A percentile compares a stretch with the other conserved stretches of the same genome.
Evolutionary conservation across 495 filamentous ascomycete genomes (phyloP).

Genomic region (Lineolata rhizophorae): DNA sequence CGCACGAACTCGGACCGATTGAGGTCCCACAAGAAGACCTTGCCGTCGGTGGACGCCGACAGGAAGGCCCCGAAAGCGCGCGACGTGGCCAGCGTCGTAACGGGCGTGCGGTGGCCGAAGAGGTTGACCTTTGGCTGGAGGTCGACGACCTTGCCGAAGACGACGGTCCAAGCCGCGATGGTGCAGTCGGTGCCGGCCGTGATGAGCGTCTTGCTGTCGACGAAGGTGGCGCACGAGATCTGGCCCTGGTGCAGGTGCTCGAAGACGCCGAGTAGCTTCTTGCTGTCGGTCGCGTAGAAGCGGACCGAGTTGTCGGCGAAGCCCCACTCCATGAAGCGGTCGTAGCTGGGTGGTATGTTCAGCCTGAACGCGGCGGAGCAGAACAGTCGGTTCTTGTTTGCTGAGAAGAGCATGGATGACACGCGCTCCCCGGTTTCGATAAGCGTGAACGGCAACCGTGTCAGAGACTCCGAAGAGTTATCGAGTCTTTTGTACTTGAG

Average conservation of each 20-base stretch:
- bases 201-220: constrained; percentile 72
- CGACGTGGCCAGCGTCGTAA: constrained; percentile 62
- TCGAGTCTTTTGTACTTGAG: constrained; percentile 49
- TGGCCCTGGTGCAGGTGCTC: constrained; percentile 86
- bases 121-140: constrained; percentile 58
- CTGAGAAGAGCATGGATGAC: constrained; percentile 50
- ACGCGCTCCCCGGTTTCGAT: constrained; percentile 68
- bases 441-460: constrained; percentile 59
- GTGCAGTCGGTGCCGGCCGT: constrained; percentile 85
- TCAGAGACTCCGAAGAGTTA: constrained; percentile 52
- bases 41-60: constrained; percentile 58
- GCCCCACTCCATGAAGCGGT: constrained; percentile 90
- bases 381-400: constrained; percentile 62
- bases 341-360: constrained; percentile 68
- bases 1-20: constrained; percentile 75
- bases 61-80: constrained; percentile 72
- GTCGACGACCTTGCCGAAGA: constrained; percentile 48
- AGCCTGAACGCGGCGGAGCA: constrained; percentile 64
- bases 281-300: constrained; percentile 63
- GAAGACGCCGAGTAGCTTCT: constrained; percentile 59
- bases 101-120: constrained; percentile 70
- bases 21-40: constrained; percentile 79
- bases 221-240: constrained; percentile 58
- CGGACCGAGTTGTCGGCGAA: constrained; percentile 82
- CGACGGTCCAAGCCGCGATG: constrained; percentile 56